Evolutionary conservation across 2,329 filamentous ascomycete species (phyloP).

Genomic region (Raffaelea albimanens): DNA sequence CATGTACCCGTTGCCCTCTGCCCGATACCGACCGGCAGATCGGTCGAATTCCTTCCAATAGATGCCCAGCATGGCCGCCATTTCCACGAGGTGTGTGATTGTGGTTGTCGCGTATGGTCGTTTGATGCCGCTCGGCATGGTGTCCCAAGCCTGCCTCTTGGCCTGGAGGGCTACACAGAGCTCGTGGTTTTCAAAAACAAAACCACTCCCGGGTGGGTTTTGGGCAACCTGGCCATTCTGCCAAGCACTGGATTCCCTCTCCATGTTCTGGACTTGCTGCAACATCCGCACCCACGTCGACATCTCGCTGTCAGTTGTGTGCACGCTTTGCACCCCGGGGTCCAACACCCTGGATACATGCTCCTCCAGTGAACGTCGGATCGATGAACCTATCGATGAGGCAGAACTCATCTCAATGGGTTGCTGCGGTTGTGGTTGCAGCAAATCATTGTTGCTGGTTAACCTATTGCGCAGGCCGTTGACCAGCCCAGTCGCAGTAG

Average conservation of each 20-base stretch:
- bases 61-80: conserved; percentile 43
- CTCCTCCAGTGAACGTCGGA: too few relatives aligned
- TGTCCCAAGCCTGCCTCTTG: conserved; percentile 40
- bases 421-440: conserved; percentile 11
- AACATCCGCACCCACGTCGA: conserved; percentile 44
- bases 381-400: too few relatives aligned
- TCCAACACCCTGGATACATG: too few relatives aligned
- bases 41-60: conserved; percentile 52
- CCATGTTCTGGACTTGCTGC: conserved; percentile 40
- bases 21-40: conserved; percentile 39
- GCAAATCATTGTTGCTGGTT: background rate
- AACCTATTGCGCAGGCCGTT: background rate
- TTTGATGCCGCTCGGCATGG: conserved; percentile 35
- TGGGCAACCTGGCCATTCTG: conserved; percentile 21
- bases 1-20: conserved; percentile 45
- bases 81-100: conserved; percentile 46
- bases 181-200: conserved; percentile 23
- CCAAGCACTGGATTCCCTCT: conserved; percentile 37
- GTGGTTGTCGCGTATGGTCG: conserved; percentile 44
- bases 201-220: background rate
- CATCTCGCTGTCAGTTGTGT: conserved; percentile 47
- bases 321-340: too few relatives aligned
- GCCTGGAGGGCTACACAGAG: conserved; percentile 35
- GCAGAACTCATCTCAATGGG: too few relatives aligned
- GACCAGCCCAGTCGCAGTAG: background rate